phyloP scores from a whole-genome alignment of 225 moss, liverwort and hornwort species.

The Pseudisothecium myosuroides region DNA sequence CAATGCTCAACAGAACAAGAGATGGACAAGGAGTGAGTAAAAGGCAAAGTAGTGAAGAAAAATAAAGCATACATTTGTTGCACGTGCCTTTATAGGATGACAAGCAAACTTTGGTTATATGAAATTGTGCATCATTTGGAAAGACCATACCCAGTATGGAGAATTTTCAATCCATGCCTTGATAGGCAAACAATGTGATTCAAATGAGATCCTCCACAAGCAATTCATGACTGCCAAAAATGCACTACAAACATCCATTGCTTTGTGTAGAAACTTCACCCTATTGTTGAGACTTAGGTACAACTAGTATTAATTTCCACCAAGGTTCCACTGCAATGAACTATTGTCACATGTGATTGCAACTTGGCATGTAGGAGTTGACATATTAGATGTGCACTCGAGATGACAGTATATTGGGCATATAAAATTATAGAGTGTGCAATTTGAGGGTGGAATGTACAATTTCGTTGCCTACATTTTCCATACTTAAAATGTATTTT shows the following conservation, averaged over 20 bases:
- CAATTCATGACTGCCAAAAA: background rate
- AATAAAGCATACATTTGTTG: too few relatives aligned
- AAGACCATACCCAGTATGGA: background rate
- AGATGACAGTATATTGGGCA: too few relatives aligned
- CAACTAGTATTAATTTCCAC: background rate
- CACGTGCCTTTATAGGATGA: background rate
- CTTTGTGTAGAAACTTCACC: background rate
- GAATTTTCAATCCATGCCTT: background rate
- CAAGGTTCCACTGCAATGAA: background rate
- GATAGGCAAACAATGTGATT: background rate
- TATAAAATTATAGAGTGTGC: too few relatives aligned
- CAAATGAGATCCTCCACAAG: background rate
- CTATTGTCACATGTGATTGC: too few relatives aligned
- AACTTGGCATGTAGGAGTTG: too few relatives aligned
- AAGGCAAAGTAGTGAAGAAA: background rate
- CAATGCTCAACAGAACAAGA: background rate
- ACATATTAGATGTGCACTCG: too few relatives aligned
- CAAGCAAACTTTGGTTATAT: background rate
- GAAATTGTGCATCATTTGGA: too few relatives aligned
- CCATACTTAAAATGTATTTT: too few relatives aligned
- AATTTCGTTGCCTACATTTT: accelerated
- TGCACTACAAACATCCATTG: background rate
- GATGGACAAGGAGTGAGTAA: background rate
- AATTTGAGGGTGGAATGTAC: too few relatives aligned
- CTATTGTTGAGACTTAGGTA: background rate